Evolutionary conservation across 192 early-diverging fungal species (phyloP).

Genomic region (Cladochytrium replicatum): DNA sequence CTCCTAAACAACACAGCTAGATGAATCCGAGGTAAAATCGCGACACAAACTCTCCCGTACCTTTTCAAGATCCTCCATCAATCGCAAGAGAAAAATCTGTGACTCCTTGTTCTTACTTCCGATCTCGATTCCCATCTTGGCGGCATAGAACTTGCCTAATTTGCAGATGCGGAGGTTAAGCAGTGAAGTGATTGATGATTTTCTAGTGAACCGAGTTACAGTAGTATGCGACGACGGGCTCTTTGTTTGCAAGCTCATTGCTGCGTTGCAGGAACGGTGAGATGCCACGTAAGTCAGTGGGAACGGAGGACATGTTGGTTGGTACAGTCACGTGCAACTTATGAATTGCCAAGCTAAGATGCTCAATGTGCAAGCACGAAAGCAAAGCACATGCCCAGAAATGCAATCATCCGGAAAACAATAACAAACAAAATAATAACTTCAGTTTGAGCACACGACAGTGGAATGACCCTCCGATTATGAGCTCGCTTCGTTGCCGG

Average conservation of each 20-base stretch:
- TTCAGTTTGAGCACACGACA: too few species aligned
- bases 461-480: too few species aligned
- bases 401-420: too few species aligned
- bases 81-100: slow-evolving; percentile 49
- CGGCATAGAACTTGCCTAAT: slow-evolving; percentile 74
- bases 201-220: slow-evolving; percentile 49
- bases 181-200: neutral
- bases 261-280: slow-evolving; percentile 72
- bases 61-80: slow-evolving; percentile 75
- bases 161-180: neutral
- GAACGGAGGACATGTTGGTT: too few species aligned
- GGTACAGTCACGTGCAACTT: too few species aligned
- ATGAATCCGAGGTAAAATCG: neutral
- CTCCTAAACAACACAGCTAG: slow-evolving; percentile 36
- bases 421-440: too few species aligned
- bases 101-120: slow-evolving; percentile 39
- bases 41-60: slow-evolving; percentile 25
- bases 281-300: too few species aligned
- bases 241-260: slow-evolving; percentile 62
- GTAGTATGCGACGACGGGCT: slow-evolving; percentile 90
- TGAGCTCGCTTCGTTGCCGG: too few species aligned
- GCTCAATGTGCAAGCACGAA: too few species aligned
- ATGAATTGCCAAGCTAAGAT: too few species aligned
- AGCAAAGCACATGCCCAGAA: too few species aligned
- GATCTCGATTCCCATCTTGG: slow-evolving; percentile 58